Base-by-base conservation (phyloP, 257 asterid genomes). In the Mentha longifolia region DNA sequence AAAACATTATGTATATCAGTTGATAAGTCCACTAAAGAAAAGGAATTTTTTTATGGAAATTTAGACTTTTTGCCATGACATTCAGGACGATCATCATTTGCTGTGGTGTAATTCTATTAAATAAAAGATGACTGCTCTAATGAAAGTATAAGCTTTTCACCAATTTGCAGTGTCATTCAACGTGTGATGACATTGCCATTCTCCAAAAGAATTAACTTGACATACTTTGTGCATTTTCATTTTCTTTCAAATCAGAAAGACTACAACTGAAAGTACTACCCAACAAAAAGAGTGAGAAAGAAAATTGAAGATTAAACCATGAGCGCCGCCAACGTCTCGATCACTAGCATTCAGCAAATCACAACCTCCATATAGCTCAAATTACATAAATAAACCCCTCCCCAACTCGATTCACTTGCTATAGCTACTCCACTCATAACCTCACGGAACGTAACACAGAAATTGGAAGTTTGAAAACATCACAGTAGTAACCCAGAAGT, bases 271-370 rank as follows among this genome's bases (percentile, higher is more conserved):
- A 60, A 54, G 57, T 35, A 39, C 33, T 10, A 62, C 37, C 42
- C 42, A 45, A 56, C 50, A 51, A 52, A 8, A 41, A 31, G 49
- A 46, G 3, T 13, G 52, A 54, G 11, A 3, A 54, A 59, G 31
- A 28, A 22, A 28, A 3, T 28, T 28, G 31, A 28, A 1, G 31
- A 37, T 33, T 19, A 28, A 35, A 54, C n/a, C 16, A 49, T 17
- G 66, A 66, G 30, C 58, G 54, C 28, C 28, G 6, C 56, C 39
- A 22, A 67, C 57, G 49, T 70, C 71, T 16, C 55, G 80, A 71
- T 66, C 72, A 71, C 58, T 47, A 54, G 42, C 74, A 77, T 61
- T 66, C 54, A 37, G 75, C 17, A 28, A 55, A 71, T 3, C 41
- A 52, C 2, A 69, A 75, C 63, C 69, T 47, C 25, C 46, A 33